Evolutionary conservation across 208 protist species (phyloP).

Genomic region (Leishmania gerbilli): DNA sequence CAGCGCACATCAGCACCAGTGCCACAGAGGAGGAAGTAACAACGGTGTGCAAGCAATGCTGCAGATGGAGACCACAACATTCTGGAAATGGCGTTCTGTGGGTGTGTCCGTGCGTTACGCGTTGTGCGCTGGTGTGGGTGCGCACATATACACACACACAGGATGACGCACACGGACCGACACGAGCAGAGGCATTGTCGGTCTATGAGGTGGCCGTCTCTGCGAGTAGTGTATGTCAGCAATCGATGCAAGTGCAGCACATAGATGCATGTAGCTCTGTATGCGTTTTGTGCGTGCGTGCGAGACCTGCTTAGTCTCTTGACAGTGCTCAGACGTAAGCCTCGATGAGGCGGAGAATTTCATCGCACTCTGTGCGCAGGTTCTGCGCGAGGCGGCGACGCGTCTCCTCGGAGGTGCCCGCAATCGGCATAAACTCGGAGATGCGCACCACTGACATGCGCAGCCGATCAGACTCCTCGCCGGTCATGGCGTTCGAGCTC

Average conservation of each 20-base stretch:
- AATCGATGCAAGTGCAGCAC: background rate
- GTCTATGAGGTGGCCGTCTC: background rate
- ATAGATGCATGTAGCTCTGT: background rate
- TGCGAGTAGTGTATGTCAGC: background rate
- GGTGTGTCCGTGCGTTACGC: no score
- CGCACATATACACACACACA: background rate
- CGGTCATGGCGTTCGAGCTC: conserved; percentile 38
- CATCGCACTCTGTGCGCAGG: conserved; percentile 76
- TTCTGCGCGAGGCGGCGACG: conserved; percentile 69
- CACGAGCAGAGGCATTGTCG: background rate
- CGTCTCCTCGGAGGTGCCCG: conserved; percentile 64
- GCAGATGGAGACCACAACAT: background rate
- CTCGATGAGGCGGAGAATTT: conserved; percentile 79
- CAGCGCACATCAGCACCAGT: background rate
- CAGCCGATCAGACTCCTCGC: conserved; percentile 75
- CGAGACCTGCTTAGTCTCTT: background rate
- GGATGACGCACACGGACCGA: background rate
- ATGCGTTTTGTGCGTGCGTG: background rate
- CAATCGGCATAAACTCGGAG: conserved; percentile 87
- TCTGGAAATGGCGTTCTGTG: background rate
- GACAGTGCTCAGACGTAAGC: conserved; percentile 51
- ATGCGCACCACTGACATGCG: conserved; percentile 82
- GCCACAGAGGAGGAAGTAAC: background rate
- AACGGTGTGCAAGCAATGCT: background rate
- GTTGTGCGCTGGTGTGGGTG: background rate